These are phyloP conservation scores for Diutina ranongensis DNA, from an alignment of 1,139 yeast species.

Conservation along the genomic window DNA sequence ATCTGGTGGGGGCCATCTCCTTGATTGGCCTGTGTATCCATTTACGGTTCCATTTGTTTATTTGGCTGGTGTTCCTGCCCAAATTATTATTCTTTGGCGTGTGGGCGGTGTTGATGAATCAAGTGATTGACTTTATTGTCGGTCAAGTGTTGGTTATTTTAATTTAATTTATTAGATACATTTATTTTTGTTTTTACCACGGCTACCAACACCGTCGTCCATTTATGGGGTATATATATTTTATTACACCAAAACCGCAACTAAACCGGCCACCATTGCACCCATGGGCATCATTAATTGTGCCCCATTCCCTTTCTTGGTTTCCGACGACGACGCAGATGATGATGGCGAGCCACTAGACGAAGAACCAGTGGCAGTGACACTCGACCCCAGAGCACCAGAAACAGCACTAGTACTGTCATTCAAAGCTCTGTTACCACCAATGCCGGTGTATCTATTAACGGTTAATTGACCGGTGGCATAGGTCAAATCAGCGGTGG, in stretches of 20 bases:
- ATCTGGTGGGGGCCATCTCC: conserved; percentile 44
- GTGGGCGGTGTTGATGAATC: conserved; percentile 54
- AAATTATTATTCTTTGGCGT: conserved; percentile 69
- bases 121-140: background rate
- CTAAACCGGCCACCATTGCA: background rate
- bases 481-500: background rate
- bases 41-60: conserved; percentile 75
- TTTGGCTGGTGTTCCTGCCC: conserved; percentile 97
- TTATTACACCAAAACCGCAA: background rate
- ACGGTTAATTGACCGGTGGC: background rate
- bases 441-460: background rate
- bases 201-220: too few relatives aligned
- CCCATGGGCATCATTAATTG: background rate
- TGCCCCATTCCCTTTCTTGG: background rate
- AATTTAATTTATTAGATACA: too few relatives aligned
- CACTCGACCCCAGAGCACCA: background rate
- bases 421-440: background rate
- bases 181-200: too few relatives aligned
- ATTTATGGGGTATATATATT: too few relatives aligned
- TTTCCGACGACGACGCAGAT: background rate
- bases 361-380: background rate
- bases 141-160: background rate
- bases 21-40: conserved; percentile 61
- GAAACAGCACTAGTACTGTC: background rate
- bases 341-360: background rate